Base-by-base conservation (phyloP, 495 filamentous ascomycete genomes). In the Aspergillus conjunctus region DNA sequence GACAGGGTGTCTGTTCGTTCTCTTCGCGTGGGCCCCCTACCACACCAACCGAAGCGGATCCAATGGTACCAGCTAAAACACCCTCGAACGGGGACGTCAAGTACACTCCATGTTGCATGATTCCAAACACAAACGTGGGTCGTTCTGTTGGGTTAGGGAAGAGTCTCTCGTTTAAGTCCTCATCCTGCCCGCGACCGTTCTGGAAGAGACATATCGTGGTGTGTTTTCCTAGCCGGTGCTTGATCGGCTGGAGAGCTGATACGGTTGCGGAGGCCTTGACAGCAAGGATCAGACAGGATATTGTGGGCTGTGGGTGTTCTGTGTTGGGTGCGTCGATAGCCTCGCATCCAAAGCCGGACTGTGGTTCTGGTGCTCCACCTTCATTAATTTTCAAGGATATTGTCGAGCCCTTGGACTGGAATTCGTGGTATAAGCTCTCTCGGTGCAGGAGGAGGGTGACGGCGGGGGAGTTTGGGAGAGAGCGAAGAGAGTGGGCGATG, bases 401-500 rank as follows among this genome's bases (percentile, higher is more conserved):
- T 46, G 58, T 66, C 54, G 51, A 61, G 41, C 41, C 53, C 2
- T 59, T 63, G 0, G 62, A 59, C 0, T 59, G 51, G 43, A 68
- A 63, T 30, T 69, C 56, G 7, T 68, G 46, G 57, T 64, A 66
- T 26, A 9, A 70, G 58, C 26, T 18, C 56, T 58, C 58, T 18
- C 71, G 65, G 59, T 79, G 79, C 37, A 81, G 67, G 20, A 84
- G 66, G 17, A 85, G 71, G 9, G 79, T 79, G 31, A 84, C 69
- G 0, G 79, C 73, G n/a, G 81, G 83, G 32, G 78, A 79, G 51
- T 77, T 71, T 1, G 81, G 71, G 8, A 83, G 65, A 39, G 73
- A 73, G 4, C 74, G 74, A 15, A 85, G 63, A 7, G 76, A 73
- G 57, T 85, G 81, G 3, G 81, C 83, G 41, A 83, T 71, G 21